Evolutionary conservation across 139 green algal genomes (phyloP).

Genomic region (Chlamydomonas sphaeroides): DNA sequence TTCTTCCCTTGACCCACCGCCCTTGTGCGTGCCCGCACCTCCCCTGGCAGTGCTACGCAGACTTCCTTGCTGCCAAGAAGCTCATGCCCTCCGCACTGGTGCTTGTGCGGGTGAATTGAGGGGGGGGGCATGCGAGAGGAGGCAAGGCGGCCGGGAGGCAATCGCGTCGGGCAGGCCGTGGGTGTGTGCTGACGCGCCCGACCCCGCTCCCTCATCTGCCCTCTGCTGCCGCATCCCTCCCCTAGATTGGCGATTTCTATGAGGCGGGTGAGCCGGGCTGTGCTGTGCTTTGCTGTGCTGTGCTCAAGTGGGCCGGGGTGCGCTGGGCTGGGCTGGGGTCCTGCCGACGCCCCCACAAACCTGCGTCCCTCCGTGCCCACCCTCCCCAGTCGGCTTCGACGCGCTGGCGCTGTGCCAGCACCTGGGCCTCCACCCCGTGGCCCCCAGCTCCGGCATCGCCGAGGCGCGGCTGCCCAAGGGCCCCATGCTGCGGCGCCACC

Average conservation of each 20-base stretch:
- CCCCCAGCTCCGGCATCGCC: conserved; percentile 52
- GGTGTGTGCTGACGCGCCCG: no score
- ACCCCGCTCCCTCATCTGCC: no score
- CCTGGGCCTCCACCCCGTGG: conserved; percentile 86
- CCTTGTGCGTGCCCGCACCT: no score
- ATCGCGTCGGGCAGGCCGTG: no score
- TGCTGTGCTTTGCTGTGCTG: no score
- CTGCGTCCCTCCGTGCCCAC: conserved; percentile 69
- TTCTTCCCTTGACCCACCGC: no score
- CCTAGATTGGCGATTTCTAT: no score
- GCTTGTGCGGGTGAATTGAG: conserved; percentile 15
- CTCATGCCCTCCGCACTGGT: conserved; percentile 12
- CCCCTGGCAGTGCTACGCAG: conserved; percentile 32
- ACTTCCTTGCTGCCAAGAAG: conserved; percentile 30
- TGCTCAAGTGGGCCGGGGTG: no score
- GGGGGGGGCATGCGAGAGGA: neutral
- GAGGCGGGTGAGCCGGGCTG: no score
- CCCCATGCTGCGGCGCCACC: conserved; percentile 69
- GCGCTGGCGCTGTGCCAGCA: conserved; percentile 87
- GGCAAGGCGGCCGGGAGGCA: no score
- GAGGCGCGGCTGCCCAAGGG: conserved; percentile 78
- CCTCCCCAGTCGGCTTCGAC: conserved; percentile 86
- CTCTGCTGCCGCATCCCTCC: no score
- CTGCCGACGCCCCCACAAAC: neutral
- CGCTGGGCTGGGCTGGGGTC: no score